These are phyloP conservation scores for Fusarium stilboides DNA, from an alignment of 2,329 filamentous ascomycete species.

Conservation along the genomic window DNA sequence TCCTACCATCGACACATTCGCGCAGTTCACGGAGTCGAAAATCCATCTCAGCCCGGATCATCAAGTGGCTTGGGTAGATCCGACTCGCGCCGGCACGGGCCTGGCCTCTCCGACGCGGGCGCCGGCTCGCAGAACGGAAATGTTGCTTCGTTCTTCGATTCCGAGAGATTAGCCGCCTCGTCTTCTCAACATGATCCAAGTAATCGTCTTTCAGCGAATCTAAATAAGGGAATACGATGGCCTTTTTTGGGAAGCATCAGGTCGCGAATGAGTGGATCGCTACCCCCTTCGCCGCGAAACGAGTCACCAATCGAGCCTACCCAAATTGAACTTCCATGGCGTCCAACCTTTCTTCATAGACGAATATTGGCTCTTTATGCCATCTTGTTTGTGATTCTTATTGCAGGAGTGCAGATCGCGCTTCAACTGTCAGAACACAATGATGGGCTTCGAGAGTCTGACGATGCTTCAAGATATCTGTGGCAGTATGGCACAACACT, in stretches of 20 bases:
- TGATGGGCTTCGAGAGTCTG: conserved; percentile 49
- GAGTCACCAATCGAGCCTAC: conserved; percentile 40
- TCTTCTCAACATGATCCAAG: conserved; percentile 37
- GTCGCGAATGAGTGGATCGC: conserved; percentile 38
- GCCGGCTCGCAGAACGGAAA: conserved; percentile 29
- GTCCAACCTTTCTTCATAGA: conserved; percentile 56
- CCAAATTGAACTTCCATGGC: conserved; percentile 53
- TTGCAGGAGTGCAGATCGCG: conserved; percentile 52
- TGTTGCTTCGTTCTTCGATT: conserved; percentile 48
- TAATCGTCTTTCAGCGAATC: conserved; percentile 18
- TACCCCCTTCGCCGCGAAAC: conserved; percentile 28
- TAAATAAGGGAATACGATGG: conserved; percentile 40
- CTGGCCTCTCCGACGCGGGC: conserved; percentile 12
- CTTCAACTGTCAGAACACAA: conserved; percentile 52
- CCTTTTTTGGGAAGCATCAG: conserved; percentile 49
- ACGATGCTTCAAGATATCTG: conserved; percentile 52
- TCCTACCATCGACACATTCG: conserved; percentile 50
- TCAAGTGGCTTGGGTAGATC: conserved; percentile 24
- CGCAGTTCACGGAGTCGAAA: conserved; percentile 44
- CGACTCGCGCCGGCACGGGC: conserved; percentile 28
- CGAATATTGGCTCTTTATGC: conserved; percentile 52
- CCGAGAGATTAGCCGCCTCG: conserved; percentile 46
- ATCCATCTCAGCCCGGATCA: conserved; percentile 19
- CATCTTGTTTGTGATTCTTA: conserved; percentile 48
- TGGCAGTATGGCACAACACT: conserved; percentile 57